Percentiles rank a stretch among this genome's conserved stretches.
Evolutionary conservation across 495 filamentous ascomycete genomes (phyloP).

Genomic region (Aspergillus asperescens): DNA sequence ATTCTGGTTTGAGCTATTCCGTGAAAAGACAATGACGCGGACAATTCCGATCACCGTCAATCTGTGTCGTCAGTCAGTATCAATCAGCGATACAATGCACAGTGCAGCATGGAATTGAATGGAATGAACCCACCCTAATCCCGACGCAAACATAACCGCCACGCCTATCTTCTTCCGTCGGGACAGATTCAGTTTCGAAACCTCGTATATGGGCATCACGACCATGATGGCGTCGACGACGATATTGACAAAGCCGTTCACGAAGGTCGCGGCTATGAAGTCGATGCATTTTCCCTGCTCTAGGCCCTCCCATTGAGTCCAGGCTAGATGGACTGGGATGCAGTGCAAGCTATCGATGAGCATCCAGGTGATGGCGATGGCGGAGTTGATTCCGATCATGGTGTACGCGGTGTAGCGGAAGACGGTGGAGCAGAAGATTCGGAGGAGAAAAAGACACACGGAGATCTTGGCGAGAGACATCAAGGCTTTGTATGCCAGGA

Average conservation of each 20-base stretch:
- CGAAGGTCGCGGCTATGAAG: slow-evolving; percentile 24
- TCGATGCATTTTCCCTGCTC: slow-evolving; percentile 24
- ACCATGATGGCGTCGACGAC: slow-evolving; percentile 27
- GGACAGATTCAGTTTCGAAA: slow-evolving; percentile 28
- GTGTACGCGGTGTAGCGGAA: slow-evolving; percentile 31
- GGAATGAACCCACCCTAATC: slow-evolving; percentile 22
- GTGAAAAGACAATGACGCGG: slow-evolving; percentile 29
- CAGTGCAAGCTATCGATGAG: slow-evolving; percentile 31
- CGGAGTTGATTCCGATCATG: slow-evolving; percentile 29
- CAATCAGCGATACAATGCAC: too few relatives aligned
- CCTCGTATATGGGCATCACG: slow-evolving; percentile 29
- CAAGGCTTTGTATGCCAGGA: slow-evolving; percentile 28
- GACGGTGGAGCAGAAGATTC: slow-evolving; percentile 31
- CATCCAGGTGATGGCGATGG: slow-evolving; percentile 30
- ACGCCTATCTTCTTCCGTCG: slow-evolving; percentile 29
- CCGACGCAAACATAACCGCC: slow-evolving; percentile 30
- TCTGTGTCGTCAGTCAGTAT: slow-evolving; percentile 4
- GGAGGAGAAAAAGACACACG: slow-evolving; percentile 44
- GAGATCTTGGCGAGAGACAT: slow-evolving; percentile 47
- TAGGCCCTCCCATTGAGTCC: slow-evolving; percentile 26
- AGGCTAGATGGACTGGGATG: slow-evolving; percentile 29
- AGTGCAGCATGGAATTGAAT: neutral
- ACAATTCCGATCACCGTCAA: slow-evolving; percentile 28
- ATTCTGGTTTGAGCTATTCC: slow-evolving; percentile 23
- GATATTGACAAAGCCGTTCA: slow-evolving; percentile 30